These are phyloP conservation scores for Wilhelminamyces savonicus DNA, from an alignment of 805 yeast species.

Conservation along the genomic window DNA sequence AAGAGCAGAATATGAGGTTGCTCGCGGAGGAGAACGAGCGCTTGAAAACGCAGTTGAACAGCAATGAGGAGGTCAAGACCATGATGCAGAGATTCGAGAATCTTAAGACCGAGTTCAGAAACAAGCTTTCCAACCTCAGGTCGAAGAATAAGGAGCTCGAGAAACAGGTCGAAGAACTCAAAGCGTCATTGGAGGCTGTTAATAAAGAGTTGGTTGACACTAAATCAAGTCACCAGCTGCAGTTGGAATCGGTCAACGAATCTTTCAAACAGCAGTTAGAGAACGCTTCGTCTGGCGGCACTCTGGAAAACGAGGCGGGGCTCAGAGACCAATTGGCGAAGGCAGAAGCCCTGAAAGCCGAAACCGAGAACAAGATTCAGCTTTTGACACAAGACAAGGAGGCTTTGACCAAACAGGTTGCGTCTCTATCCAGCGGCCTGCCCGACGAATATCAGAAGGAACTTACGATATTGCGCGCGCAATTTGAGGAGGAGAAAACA, in stretches of 20 bases:
- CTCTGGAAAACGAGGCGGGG: no score
- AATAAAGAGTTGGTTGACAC: slow-evolving; percentile 4
- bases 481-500: slow-evolving; percentile 13
- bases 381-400: slow-evolving; percentile 9
- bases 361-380: no score
- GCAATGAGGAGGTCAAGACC: slow-evolving; percentile 17
- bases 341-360: no score
- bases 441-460: slow-evolving; percentile 5
- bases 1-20: slow-evolving; percentile 42
- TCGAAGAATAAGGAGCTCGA: slow-evolving; percentile 1
- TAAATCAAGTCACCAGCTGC: no score
- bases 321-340: no score
- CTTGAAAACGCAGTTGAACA: slow-evolving; percentile 38
- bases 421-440: slow-evolving; percentile 1
- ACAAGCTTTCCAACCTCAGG: slow-evolving; percentile 12
- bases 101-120: slow-evolving; percentile 19
- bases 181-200: slow-evolving; percentile 7
- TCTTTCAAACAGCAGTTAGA: no score
- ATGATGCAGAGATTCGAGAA: slow-evolving; percentile 25
- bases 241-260: no score
- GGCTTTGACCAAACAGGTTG: slow-evolving; percentile 4
- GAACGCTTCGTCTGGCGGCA: no score
- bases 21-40: slow-evolving; percentile 50
- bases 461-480: slow-evolving; percentile 6
- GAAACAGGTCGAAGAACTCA: slow-evolving; percentile 6